These are phyloP conservation scores for Sphaerulina vaccinii DNA, from an alignment of 2,329 filamentous ascomycete species.

Conservation along the genomic window DNA sequence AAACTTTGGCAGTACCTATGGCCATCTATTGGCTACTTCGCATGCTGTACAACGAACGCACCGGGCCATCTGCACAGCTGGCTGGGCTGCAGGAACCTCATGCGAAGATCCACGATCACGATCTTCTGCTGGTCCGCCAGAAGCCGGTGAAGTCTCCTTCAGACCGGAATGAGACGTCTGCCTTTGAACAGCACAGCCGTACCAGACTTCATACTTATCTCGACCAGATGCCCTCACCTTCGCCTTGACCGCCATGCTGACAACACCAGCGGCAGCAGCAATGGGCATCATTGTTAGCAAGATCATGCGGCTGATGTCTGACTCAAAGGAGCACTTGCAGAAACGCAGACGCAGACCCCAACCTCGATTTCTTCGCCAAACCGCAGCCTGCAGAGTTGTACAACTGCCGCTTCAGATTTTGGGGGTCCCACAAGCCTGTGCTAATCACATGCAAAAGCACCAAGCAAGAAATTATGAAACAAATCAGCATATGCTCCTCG, in stretches of 20 bases:
- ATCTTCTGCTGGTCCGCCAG: neutral
- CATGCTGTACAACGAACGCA: slow-evolving; percentile 10
- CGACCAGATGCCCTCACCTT: no score
- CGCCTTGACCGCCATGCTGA: no score
- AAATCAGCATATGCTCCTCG: no score
- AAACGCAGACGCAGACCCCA: slow-evolving; percentile 1
- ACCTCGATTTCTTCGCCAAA: no score
- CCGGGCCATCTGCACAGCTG: no score
- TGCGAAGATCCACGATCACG: neutral
- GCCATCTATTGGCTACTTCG: slow-evolving; percentile 1
- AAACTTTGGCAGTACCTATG: neutral
- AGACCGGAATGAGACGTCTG: no score
- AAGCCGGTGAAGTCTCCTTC: neutral
- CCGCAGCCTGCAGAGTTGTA: slow-evolving; percentile 2
- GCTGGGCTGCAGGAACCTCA: no score
- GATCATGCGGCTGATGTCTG: slow-evolving; percentile 15
- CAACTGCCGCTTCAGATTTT: slow-evolving; percentile 1
- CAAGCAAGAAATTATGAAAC: no score
- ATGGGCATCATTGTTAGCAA: neutral
- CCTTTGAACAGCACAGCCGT: no score
- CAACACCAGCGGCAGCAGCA: no score
- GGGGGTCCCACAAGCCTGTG: neutral
- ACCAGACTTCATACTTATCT: no score
- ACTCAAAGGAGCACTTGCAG: slow-evolving; percentile 11
- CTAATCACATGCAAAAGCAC: slow-evolving; percentile 6